These are phyloP conservation scores for Nitzschia putrida DNA, from an alignment of 108 stramenopile genomes.

Conservation along the genomic window DNA sequence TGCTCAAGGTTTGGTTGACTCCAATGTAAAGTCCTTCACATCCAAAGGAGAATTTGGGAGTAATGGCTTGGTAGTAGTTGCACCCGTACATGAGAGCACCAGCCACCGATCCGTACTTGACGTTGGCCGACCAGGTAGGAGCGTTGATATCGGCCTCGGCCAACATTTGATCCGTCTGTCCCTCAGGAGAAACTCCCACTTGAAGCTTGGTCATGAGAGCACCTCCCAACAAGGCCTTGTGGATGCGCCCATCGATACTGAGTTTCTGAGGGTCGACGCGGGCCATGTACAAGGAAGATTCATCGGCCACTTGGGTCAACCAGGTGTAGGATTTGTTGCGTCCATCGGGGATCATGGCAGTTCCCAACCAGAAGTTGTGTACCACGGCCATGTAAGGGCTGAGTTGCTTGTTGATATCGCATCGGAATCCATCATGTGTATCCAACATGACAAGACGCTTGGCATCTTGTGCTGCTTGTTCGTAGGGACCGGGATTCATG, in stretches of 20 bases:
- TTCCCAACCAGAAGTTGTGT: constrained; percentile 81
- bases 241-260: constrained; percentile 79
- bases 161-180: constrained; percentile 65
- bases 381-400: constrained; percentile 80
- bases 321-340: constrained; percentile 69
- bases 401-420: constrained; percentile 84
- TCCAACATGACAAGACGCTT: constrained; percentile 73
- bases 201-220: constrained; percentile 76
- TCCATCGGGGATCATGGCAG: constrained; percentile 75
- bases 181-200: constrained; percentile 54
- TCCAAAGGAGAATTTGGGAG: constrained; percentile 65
- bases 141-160: constrained; percentile 79
- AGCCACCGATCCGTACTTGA: constrained; percentile 87
- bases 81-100: constrained; percentile 75
- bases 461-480: constrained; percentile 64
- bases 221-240: constrained; percentile 67
- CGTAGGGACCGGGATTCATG: constrained; percentile 79
- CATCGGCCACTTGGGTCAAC: constrained; percentile 81
- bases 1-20: constrained; percentile 62
- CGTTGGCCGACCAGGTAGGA: constrained; percentile 77
- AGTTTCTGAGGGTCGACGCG: constrained; percentile 65
- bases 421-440: constrained; percentile 78
- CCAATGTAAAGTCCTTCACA: constrained; percentile 86
- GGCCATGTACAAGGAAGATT: constrained; percentile 61
- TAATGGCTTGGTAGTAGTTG: constrained; percentile 80